Conservation (phyloP, 2,329 filamentous ascomycete genomes). For the Fusarium sp. region DNA sequence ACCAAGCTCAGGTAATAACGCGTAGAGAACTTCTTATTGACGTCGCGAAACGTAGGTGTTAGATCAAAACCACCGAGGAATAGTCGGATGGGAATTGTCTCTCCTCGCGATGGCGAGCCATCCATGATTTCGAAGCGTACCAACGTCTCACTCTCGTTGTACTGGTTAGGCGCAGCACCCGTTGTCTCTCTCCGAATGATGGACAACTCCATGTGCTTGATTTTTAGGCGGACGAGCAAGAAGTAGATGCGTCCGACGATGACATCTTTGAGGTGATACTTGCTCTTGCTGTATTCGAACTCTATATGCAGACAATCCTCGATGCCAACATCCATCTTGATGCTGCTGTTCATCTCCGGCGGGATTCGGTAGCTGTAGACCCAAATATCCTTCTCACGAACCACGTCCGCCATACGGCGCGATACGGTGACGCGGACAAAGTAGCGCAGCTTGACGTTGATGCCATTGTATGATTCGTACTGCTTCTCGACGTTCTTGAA, state of each 20-base stretch:
- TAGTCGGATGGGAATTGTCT: constrained; percentile 94
- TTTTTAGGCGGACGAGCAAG: constrained; percentile 95
- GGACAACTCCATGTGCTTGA: constrained; percentile 99
- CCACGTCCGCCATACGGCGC: constrained; percentile 96
- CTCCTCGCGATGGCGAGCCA: constrained; percentile 94
- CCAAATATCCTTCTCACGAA: constrained; percentile 99
- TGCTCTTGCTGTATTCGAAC: constrained; percentile 99
- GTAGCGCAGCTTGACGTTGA: constrained; percentile 99
- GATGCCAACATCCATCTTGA: constrained; percentile 99
- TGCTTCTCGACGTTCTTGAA: constrained; percentile 99
- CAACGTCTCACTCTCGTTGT: constrained; percentile 98
- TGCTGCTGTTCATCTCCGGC: constrained; percentile 96
- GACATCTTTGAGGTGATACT: constrained; percentile 99
- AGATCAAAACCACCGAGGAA: constrained; percentile 98
- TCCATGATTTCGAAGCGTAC: constrained; percentile 99
- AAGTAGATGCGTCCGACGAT: constrained; percentile 99
- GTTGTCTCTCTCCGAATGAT: constrained; percentile 98
- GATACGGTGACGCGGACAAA: constrained; percentile 98
- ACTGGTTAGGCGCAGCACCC: constrained; percentile 96
- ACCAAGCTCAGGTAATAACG: constrained; percentile 97
- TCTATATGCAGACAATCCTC: constrained; percentile 99
- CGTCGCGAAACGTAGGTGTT: constrained; percentile 97
- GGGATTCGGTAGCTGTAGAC: constrained; percentile 99
- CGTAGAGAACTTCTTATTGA: constrained; percentile 99
- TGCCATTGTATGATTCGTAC: constrained; percentile 99